Percentiles rank a stretch among this genome's conserved stretches.
These are phyloP conservation scores for Dictyostelium brefeldianum DNA, from an alignment of 78 protist species.

Conservation along the genomic window DNA sequence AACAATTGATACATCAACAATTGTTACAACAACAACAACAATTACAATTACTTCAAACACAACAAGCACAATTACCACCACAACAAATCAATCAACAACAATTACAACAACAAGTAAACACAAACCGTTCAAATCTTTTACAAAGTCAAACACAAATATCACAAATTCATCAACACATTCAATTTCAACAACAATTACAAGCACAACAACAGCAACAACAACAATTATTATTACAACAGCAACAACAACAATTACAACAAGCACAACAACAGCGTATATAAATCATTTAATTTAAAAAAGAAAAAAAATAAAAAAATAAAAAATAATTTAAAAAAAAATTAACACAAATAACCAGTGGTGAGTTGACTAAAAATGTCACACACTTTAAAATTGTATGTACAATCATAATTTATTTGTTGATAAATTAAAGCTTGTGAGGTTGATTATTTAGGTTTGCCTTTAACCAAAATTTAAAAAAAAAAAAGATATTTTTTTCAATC, in stretches of 20 bases:
- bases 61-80: not conserved
- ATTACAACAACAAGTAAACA: not conserved
- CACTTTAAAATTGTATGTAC: no score
- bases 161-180: not conserved
- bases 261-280: not conserved
- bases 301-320: no score
- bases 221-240: not conserved
- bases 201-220: not conserved
- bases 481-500: no score
- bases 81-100: conserved; percentile 17
- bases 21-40: not conserved
- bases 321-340: no score
- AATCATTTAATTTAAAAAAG: no score
- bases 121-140: not conserved
- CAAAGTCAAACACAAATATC: not conserved
- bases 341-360: no score
- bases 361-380: no score
- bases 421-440: no score
- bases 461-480: no score
- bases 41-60: not conserved
- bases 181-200: not conserved
- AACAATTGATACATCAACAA: not conserved
- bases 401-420: no score
- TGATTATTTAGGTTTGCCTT: no score
- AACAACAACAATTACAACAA: not conserved